Conservation (phyloP, 345 rosid species). For the Carallia pectinifolia region DNA sequence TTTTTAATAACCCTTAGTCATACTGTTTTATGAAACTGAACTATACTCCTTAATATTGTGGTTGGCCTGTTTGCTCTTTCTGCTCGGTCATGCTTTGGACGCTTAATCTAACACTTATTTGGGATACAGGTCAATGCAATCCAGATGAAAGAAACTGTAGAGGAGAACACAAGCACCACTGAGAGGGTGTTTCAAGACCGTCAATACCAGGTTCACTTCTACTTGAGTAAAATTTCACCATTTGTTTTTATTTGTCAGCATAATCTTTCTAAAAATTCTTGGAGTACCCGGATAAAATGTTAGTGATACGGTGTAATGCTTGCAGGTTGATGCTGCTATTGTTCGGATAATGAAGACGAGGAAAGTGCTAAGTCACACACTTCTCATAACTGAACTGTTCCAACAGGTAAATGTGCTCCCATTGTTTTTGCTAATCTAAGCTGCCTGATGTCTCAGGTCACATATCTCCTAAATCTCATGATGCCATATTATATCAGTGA, state of each 20-base stretch:
- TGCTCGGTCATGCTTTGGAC: neutral
- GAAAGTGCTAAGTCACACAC: slow-evolving; percentile 96
- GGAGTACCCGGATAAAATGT: slow-evolving; percentile 5
- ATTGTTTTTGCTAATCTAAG: neutral
- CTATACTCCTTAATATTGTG: neutral
- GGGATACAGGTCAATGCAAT: slow-evolving; percentile 89
- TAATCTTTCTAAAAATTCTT: neutral
- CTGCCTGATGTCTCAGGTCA: neutral
- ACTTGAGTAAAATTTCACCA: neutral
- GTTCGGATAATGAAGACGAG: slow-evolving; percentile 98
- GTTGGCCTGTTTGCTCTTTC: neutral
- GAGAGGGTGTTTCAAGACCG: slow-evolving; percentile 98
- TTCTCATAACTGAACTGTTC: slow-evolving; percentile 96
- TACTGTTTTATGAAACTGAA: no score
- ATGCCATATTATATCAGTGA: no score
- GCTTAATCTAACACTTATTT: neutral
- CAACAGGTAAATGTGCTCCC: slow-evolving; percentile 65
- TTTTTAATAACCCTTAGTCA: neutral
- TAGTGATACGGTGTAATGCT: neutral
- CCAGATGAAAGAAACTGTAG: slow-evolving; percentile 99
- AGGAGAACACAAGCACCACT: slow-evolving; percentile 95
- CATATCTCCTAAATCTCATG: no score
- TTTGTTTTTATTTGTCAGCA: neutral
- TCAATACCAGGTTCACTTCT: slow-evolving; percentile 80
- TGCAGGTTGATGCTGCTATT: slow-evolving; percentile 96